Conservation (phyloP, 73 alveolate species). For the Blepharisma stoltei region DNA sequence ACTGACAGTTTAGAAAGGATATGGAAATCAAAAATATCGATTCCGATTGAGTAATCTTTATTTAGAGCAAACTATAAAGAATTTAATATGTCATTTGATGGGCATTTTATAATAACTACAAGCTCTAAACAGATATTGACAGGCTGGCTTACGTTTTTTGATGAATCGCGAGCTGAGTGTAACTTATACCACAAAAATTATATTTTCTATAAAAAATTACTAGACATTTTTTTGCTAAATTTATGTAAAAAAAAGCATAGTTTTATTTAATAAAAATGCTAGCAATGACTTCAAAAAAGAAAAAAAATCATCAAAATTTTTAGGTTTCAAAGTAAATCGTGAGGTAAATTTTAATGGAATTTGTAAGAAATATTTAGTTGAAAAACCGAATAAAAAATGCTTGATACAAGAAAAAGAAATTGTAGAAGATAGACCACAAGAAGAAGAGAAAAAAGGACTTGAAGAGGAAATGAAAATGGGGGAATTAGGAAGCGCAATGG, state of each 20-base stretch:
- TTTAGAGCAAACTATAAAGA: not conserved
- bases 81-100: constrained; percentile 20
- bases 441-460: not conserved
- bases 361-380: constrained; percentile 24
- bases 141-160: constrained; percentile 19
- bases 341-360: not conserved
- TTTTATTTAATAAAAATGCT: not conserved
- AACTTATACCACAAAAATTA: no score
- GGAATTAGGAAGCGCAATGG: not conserved
- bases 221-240: no score
- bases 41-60: constrained; percentile 13
- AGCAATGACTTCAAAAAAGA: not conserved
- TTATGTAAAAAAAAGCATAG: no score
- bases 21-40: not conserved
- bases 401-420: not conserved
- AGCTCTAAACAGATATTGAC: not conserved
- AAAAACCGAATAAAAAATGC: not conserved
- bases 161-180: not conserved
- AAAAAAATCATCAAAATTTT: not conserved
- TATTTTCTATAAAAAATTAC: no score
- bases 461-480: not conserved
- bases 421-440: not conserved
- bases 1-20: not conserved
- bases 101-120: constrained; percentile 11
- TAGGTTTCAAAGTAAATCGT: not conserved